Conservation (phyloP, 805 yeast genomes). For the Dipodascopsis tothii region DNA sequence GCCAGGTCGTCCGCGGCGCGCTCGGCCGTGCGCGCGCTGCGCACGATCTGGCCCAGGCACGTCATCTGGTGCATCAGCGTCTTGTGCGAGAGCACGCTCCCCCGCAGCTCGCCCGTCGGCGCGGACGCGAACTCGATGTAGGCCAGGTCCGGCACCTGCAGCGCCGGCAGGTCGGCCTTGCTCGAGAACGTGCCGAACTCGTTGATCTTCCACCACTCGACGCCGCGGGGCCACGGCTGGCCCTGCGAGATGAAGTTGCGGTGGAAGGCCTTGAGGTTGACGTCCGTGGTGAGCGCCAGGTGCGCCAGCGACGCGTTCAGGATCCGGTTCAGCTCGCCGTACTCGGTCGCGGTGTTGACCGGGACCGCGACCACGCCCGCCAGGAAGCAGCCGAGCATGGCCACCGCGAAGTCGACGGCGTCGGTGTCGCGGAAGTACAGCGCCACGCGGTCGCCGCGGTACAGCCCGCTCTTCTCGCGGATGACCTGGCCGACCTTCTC, state of each 20-base stretch:
- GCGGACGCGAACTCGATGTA: conserved; percentile 88
- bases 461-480: conserved; percentile 60
- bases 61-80: conserved; percentile 85
- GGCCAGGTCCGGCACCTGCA: conserved; percentile 75
- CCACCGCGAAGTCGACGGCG: conserved; percentile 74
- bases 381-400: conserved; percentile 82
- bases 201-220: conserved; percentile 72
- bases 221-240: conserved; percentile 65
- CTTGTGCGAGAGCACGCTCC: conserved; percentile 86
- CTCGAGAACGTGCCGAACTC: conserved; percentile 72
- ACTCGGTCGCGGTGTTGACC: conserved; percentile 56
- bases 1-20: conserved; percentile 1
- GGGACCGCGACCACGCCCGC: conserved; percentile 96
- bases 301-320: conserved; percentile 69
- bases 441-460: conserved; percentile 76
- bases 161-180: conserved; percentile 52
- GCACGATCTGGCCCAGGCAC: conserved; percentile 59
- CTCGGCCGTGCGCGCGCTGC: conserved; percentile 28
- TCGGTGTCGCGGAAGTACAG: conserved; percentile 78
- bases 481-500: conserved; percentile 84
- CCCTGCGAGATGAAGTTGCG: conserved; percentile 43
- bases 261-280: conserved; percentile 68
- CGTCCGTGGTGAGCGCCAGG: conserved; percentile 71
- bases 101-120: conserved; percentile 84
- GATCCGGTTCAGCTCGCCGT: conserved; percentile 63